Base-by-base conservation (phyloP, 495 filamentous ascomycete genomes). In the Letharia lupina region DNA sequence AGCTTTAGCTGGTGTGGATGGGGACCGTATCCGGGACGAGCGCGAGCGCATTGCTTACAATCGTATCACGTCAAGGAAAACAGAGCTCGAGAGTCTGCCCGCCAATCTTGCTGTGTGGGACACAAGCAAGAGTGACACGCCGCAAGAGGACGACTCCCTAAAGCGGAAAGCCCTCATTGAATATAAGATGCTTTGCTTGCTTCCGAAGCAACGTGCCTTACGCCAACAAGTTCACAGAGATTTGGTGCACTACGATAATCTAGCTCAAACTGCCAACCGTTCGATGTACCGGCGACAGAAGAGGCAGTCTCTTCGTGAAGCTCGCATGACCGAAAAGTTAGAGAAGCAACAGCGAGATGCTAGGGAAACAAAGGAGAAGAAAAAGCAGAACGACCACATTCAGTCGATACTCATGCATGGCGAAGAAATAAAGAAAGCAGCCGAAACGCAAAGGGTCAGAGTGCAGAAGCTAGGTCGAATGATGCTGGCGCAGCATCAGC, bases 341-440 rank as follows among this genome's bases (percentile, higher is more conserved):
- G 94, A 98, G 83, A 98, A 98, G 79, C 91, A 98, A 74, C 95
- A 98, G 73, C 89, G 94, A 60, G 93, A 97, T 75, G 91, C 91
- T 64, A 88, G 94, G 52, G 94, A 97, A 77, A 88, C 86, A 42
- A 86, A 91, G 52, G 95, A 98, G 78, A 93, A 93, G 84, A 90
- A 94, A 83, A 97, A 94, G 80, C 95, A 98, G 71, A 83, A 82
- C 62, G 93, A 97, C 68, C 94, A 93, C 75, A 79, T 98, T 50
- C 82, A 86, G 64, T 81, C 88, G 31, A 86, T 93, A 58, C 77
- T 90, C 56, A 81, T 80, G 33, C 90, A 91, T 71, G 83, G 86
- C 33, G 75, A 78, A n/a, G 88, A 91, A 62, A 86, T 91, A 12
- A 75, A 82, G 61, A 84, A 82, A 68, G 75, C 77, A 54, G 75